Evolutionary conservation across 768 basidiomycete species (phyloP), one percentile per base, ranked within the genome.

Genomic region (Tulasnella sp.): DNA sequence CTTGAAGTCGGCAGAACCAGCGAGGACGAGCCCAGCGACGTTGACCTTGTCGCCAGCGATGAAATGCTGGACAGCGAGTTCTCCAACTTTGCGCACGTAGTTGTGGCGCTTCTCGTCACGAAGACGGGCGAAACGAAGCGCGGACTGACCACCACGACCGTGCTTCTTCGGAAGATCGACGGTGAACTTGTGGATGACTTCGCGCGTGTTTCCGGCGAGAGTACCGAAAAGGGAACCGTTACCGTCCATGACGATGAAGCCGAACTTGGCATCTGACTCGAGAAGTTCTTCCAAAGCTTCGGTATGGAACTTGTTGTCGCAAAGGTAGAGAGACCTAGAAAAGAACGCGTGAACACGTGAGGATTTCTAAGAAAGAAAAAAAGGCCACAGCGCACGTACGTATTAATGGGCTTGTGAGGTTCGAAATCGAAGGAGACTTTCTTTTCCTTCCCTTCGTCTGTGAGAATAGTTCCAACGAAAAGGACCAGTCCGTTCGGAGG

Each of bases 81-180:
- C 97, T 72, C 96, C 96, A 77, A 99, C 97, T 84, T 99, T 99
- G 81, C 97, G 93, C 72, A 99, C 97, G 83, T 99, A 99, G 85
- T 99, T 99, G 90, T 99, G 96, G 68, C 97, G 91, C 84, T 97
- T 97, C 86, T 99, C 97, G 83, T 98, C 97, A 81, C 97, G 93
- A 71, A 99, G 89, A 87, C 97, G 97, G 52, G 97, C 94, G 90
- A 99, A 99, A 92, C 97, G 97, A 64, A 99, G 89, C 34, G 97
- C 97, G 75, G 97, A 99, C 84, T 99, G 97, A 84, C 97, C 97
- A 89, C 97, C 97, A 87, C 97, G 96, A 79, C 97, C 97, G 83
- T 99, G 97, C 87, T 99, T 99, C 87, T 99, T 99, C 58, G 97
- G 97, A 12, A 99, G 88, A 84, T 99, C 97, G 82, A 99, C 97